Conservation (phyloP, 1,284 basidiomycete species). For the Uromyces viciae-fabae region DNA sequence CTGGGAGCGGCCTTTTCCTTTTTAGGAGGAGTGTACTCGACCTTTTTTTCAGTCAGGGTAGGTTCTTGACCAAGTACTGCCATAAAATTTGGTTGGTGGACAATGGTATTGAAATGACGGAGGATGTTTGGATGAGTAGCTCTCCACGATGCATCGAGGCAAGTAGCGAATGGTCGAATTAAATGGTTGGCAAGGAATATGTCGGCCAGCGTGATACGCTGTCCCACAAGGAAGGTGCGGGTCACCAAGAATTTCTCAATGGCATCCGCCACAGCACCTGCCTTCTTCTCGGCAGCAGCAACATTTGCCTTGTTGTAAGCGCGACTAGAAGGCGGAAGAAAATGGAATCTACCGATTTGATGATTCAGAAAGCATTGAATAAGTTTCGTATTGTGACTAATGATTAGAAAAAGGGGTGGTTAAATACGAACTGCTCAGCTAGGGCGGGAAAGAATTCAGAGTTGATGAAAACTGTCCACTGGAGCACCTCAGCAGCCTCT, state of each 20-base stretch:
- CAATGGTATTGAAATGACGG: conserved; percentile 53
- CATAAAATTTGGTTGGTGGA: conserved; percentile 50
- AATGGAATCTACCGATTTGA: background rate
- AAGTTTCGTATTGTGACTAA: background rate
- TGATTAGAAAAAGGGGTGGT: background rate
- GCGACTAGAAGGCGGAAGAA: conserved; percentile 30
- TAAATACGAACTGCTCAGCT: conserved; percentile 45
- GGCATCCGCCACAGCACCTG: conserved; percentile 49
- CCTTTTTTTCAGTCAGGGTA: conserved; percentile 48
- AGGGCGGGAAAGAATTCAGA: conserved; percentile 50
- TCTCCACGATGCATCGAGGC: conserved; percentile 51
- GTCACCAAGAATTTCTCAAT: conserved; percentile 51
- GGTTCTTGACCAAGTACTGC: conserved; percentile 46
- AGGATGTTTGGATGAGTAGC: conserved; percentile 52
- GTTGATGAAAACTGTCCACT: conserved; percentile 53
- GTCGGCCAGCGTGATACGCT: conserved; percentile 55
- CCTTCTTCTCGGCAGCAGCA: conserved; percentile 47
- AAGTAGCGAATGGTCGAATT: conserved; percentile 45
- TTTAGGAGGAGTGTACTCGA: conserved; percentile 52
- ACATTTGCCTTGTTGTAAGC: conserved; percentile 47
- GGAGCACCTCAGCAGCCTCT: conserved; percentile 51
- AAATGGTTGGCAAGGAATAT: conserved; percentile 50
- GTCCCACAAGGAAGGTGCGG: conserved; percentile 54
- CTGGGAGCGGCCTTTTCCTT: conserved; percentile 44
- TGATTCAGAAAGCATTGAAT: background rate